phyloP scores from a whole-genome alignment of 78 protist species.

The Tieghemostelium lacteum region DNA sequence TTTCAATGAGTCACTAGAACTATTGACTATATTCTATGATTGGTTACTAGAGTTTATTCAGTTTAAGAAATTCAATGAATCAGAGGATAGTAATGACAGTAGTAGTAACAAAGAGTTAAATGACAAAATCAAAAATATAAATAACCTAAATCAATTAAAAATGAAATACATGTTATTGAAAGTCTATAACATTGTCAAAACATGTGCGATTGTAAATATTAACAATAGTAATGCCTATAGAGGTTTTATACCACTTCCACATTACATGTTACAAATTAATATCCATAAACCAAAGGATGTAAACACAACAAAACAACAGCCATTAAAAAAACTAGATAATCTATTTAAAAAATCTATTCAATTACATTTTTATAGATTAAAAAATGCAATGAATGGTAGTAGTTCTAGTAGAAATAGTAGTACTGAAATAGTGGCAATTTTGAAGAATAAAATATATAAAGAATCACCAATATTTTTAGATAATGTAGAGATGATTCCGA shows the following conservation, averaged over 20 bases:
- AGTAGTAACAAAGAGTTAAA: too few species aligned
- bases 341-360: neutral
- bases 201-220: constrained; percentile 31
- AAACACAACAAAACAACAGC: neutral
- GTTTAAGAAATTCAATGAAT: neutral
- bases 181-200: constrained; percentile 29
- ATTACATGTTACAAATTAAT: constrained; percentile 29
- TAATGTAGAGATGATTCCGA: constrained; percentile 32
- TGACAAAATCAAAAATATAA: neutral
- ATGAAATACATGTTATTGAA: constrained; percentile 2
- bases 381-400: neutral
- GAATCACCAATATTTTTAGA: constrained; percentile 59
- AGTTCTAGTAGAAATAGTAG: neutral
- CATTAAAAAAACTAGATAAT: neutral
- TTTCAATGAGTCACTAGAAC: neutral
- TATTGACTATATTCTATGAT: neutral
- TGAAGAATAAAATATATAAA: constrained; percentile 18
- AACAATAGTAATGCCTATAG: neutral
- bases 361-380: too few species aligned
- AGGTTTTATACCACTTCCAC: constrained; percentile 70
- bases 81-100: too few species aligned
- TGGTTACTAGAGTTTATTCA: constrained; percentile 9
- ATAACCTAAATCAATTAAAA: neutral
- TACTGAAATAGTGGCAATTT: constrained; percentile 44
- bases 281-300: neutral